A percentile compares a stretch with the other conserved stretches of the same genome.
These are phyloP conservation scores for Suillus hirtellus DNA, from an alignment of 768 basidiomycete genomes.

Conservation along the genomic window DNA sequence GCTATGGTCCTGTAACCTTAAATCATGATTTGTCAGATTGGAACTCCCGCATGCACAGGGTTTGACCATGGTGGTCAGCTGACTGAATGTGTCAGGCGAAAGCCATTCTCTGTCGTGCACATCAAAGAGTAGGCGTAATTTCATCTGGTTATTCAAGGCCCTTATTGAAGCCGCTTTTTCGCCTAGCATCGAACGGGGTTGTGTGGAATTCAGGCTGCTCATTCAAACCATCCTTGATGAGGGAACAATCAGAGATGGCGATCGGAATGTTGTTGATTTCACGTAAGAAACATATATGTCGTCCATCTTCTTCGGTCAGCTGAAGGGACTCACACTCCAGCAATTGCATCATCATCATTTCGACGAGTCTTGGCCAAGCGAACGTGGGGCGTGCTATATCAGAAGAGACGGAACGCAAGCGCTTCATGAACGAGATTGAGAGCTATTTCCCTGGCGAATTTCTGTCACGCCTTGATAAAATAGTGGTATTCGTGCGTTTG, in stretches of 20 bases:
- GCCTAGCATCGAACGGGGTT: conserved; percentile 40
- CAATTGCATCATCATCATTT: conserved; percentile 11
- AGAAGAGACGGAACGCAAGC: conserved; percentile 8
- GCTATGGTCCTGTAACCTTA: background rate
- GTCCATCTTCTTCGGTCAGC: background rate
- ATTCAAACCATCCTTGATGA: conserved; percentile 48
- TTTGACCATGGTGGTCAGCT: conserved; percentile 44
- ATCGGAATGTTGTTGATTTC: conserved; percentile 11
- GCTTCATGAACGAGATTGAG: conserved; percentile 9
- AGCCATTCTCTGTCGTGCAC: conserved; percentile 37
- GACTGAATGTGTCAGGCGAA: conserved; percentile 43
- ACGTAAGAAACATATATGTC: background rate
- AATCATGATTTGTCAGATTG: conserved; percentile 22
- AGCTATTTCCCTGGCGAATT: conserved; percentile 10
- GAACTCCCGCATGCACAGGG: conserved; percentile 38
- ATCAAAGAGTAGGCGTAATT: conserved; percentile 21
- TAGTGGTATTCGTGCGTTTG: conserved; percentile 9
- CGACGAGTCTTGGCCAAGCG: conserved; percentile 11
- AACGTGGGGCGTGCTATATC: conserved; percentile 2
- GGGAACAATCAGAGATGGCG: conserved; percentile 43
- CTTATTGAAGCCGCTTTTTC: background rate
- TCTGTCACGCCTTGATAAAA: conserved; percentile 10
- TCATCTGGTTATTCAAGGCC: background rate
- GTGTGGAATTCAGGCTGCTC: conserved; percentile 42
- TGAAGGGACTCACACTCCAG: background rate